Base-by-base conservation (phyloP, 169 alveolate genomes). In the Plasmodium adleri region DNA sequence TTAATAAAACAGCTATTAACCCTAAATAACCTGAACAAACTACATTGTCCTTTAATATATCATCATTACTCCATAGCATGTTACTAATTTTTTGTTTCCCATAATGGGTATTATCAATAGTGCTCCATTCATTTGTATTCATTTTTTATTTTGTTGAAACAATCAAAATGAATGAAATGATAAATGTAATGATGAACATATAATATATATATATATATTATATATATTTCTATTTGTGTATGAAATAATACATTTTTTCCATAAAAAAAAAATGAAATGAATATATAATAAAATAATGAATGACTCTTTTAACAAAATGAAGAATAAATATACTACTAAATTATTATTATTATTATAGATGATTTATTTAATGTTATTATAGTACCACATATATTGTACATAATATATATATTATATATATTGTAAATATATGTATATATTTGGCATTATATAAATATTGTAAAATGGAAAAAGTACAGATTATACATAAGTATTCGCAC, bases 41-140 rank as follows among this genome's bases (percentile, higher is more conserved):
- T 15, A 54, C 22, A 52, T 71, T 71, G 28, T 78, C 78, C 26
- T 47, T 54, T 12, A 78, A 49, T 15, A 78, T 70, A 50, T 78
- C 89, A 28, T 78, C 89, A 32, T 70, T 70, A 17, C 78, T 54
- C 89, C 89, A 78, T 17, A 78, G 20, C 89, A 78, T 78, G 60
- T 22, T 78, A 78, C 89, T 78, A 24, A 78, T 20, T 58, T 78
- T 78, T 60, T 78, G 70, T 26, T 78, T 78, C 28, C 89, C 89
- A 78, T 78, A 78, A 59, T 78, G 59, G 15, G 89, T 78, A 20
- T 78, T 78, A 22, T 78, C 89, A n/a, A 78, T 78, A 45, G 52
- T 78, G 24, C 52, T 63, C 89, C 89, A 78, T 66, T 78, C 89
- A 39, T 78, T 78, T 45, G 89, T 78, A 59, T 78, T 78, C 89